Evolutionary conservation across 176 grass and related monocot genomes (phyloP), one percentile per base, ranked within the genome.

Genomic region (Oryza officinalis): DNA sequence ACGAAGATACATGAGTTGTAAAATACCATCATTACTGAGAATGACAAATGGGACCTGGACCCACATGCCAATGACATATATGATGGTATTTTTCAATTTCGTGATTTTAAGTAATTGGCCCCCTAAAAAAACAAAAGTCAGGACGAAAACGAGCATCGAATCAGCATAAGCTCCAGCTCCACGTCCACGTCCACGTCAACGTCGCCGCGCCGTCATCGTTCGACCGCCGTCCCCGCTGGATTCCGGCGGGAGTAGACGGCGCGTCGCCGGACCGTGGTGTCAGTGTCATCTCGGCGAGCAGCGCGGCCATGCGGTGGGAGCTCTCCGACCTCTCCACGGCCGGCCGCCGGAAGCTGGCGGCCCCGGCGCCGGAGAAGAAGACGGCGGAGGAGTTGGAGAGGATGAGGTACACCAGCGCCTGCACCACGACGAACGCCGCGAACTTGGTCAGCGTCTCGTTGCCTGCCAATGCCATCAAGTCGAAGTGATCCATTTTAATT

Each of bases 391-490:
- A 96, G 27, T 87, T 85, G 73, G 80, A 74, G n/a, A 96, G 88
- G 84, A 96, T 89, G 72, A 96, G 86, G 86, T 93, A 96, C 57
- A 96, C 88, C 41, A 93, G 84, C 28, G 77, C 86, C 68, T 96
- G 94, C 26, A 96, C 88, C 65, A 96, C 50, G 18, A 57, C 2
- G 18, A 57, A 57, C 18, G 18, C 50, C 50, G 50, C 50, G 50
- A 57, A 57, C 6, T 57, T 22, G 15, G 1, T 6, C 50, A 57
- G 50, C 50, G 5, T 57, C 50, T 57, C 50, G 50, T 22, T 4
- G 1, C 18, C 50, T 9, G 15, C 18, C 40, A 41, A 41, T 38
- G 40, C 10, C 50, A 22, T 4, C 46, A 50, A 50, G 6, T 57
- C 18, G 50, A 57, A 57, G 8, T 57, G 2, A 57, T 57, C 50